phyloP scores from a whole-genome alignment of 1,284 basidiomycete genomes.

The Tilletiaria anomala region DNA sequence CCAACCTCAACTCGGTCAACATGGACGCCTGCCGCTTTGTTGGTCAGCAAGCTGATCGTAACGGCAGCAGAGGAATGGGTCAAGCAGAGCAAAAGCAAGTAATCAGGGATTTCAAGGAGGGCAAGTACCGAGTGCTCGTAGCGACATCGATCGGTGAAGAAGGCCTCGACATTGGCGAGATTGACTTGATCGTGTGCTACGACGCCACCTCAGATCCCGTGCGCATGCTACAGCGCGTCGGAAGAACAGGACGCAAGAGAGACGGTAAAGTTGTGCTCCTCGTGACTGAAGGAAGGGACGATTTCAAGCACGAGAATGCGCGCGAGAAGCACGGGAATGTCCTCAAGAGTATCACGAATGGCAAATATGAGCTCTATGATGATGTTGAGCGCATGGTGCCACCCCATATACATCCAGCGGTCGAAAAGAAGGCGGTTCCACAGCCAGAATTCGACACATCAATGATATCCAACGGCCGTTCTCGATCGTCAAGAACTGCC shows the following conservation, averaged over 20 bases:
- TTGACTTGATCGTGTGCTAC: slow-evolving; percentile 94
- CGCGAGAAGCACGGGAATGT: slow-evolving; percentile 76
- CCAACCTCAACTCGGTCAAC: slow-evolving; percentile 44
- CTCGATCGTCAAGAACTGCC: background rate
- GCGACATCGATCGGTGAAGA: slow-evolving; percentile 97
- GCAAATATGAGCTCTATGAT: slow-evolving; percentile 62
- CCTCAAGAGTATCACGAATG: slow-evolving; percentile 69
- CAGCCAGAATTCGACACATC: slow-evolving; percentile 35
- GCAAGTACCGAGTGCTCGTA: slow-evolving; percentile 80
- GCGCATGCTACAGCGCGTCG: slow-evolving; percentile 91
- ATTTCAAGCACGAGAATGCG: slow-evolving; percentile 78
- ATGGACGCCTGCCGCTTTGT: slow-evolving; percentile 65
- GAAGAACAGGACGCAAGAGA: slow-evolving; percentile 85
- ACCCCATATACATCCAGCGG: slow-evolving; percentile 57
- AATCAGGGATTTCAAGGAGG: slow-evolving; percentile 71
- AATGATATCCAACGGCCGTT: background rate
- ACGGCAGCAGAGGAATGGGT: slow-evolving; percentile 71
- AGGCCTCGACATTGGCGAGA: slow-evolving; percentile 95
- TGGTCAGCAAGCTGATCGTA: slow-evolving; percentile 74
- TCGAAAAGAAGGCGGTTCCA: slow-evolving; percentile 60
- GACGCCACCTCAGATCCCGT: slow-evolving; percentile 93
- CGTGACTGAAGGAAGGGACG: slow-evolving; percentile 81
- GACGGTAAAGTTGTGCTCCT: slow-evolving; percentile 80
- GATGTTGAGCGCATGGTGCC: slow-evolving; percentile 82
- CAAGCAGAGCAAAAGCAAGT: slow-evolving; percentile 86